Evolutionary conservation across 306 rosid genomes (phyloP).

Genomic region (Clitoria ternatea): DNA sequence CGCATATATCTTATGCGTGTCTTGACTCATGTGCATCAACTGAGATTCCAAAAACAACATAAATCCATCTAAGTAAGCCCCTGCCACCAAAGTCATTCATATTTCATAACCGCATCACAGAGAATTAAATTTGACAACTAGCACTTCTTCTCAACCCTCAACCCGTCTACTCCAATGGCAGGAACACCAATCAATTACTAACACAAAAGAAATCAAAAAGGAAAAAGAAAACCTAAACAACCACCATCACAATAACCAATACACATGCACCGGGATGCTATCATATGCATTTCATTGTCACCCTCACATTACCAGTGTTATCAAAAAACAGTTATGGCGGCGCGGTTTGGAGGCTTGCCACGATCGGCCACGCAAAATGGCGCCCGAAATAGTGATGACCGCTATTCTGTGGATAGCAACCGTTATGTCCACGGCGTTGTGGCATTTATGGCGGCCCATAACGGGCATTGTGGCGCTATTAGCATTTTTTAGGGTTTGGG

Average conservation of each 20-base stretch:
- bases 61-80: neutral
- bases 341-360: no score
- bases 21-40: neutral
- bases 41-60: neutral
- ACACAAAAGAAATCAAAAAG: neutral
- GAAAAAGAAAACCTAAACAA: no score
- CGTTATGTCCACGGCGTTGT: no score
- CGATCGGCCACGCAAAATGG: no score
- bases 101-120: no score
- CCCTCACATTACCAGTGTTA: no score
- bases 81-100: neutral
- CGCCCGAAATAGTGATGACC: no score
- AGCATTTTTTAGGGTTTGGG: no score
- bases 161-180: neutral
- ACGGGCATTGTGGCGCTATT: no score
- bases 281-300: neutral
- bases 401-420: no score
- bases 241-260: neutral
- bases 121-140: neutral
- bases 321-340: no score
- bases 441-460: no score
- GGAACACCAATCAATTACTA: neutral
- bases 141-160: neutral
- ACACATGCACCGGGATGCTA: neutral
- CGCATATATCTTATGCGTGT: neutral